Base-by-base conservation (phyloP, 1,284 basidiomycete genomes). In the Waitea zeae region DNA sequence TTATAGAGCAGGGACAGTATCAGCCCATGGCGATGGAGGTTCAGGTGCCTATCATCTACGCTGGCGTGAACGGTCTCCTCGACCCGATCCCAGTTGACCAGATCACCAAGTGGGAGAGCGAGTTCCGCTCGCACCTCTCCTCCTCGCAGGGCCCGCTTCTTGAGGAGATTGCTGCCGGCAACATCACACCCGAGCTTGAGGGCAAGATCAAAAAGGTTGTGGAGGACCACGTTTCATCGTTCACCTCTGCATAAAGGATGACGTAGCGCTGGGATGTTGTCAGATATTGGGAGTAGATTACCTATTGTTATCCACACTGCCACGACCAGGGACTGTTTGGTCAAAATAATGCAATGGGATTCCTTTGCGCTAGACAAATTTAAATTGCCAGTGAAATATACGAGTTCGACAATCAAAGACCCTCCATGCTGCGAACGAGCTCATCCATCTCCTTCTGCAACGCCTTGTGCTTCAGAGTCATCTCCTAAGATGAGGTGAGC, bases 1-100 rank as follows among this genome's bases (percentile, higher is more conserved):
- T n/a, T n/a, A n/a, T n/a, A n/a, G n/a, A 96, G 70, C 93, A 98
- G 77, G 89, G 87, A 49, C 93, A 97, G 69, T 97, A 95, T 67
- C 81, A 90, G 56, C 83, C 82, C 40, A 56, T 84, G 54, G 64
- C 88, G 41, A 92, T 81, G 61, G 92, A 97, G 67, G 64, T 97
- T 48, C 92, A 95, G 70, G 88, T 96, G 48, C 93, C 93, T 45
- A 88, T 96, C 57, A 90, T 97, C 67, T 96, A 93, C 61, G 92
- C 92, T 47, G 93, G 93, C 80, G 93, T 97, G 52, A 90, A 96
- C 64, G 90, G 90, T 87, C 74, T 93, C 73, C 81, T 92, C 46
- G 90, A 97, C 58, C 62, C 82, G 35, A 82, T 97, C 59, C 82
- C 84, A 38, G 88, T 93, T 40, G 87, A 95, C 52, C 69, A 92